Evolutionary conservation across 2,329 filamentous ascomycete genomes (phyloP).

Genomic region (Trichoderma harzianum): DNA sequence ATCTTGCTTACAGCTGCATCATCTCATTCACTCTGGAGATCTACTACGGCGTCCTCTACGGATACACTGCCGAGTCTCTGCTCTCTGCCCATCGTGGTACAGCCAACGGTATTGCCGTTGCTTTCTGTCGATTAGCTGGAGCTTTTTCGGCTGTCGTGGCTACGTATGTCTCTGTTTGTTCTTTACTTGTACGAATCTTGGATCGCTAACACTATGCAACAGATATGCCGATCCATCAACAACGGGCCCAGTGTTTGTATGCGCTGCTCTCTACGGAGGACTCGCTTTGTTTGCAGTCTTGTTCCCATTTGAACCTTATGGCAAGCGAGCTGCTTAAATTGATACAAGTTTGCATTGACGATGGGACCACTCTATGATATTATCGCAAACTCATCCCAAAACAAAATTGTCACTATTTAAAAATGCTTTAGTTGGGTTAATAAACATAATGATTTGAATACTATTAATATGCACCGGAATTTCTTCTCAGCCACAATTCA

Average conservation of each 20-base stretch:
- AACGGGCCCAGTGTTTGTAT: conserved; percentile 60
- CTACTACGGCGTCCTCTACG: conserved; percentile 59
- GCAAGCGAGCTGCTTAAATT: conserved; percentile 45
- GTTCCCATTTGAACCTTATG: conserved; percentile 59
- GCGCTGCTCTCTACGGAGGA: conserved; percentile 56
- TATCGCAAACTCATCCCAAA: background rate
- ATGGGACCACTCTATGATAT: background rate
- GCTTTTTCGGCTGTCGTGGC: conserved; percentile 63
- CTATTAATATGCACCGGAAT: background rate
- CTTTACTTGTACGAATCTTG: background rate
- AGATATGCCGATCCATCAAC: conserved; percentile 49
- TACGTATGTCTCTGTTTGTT: conserved; percentile 35
- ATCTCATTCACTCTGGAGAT: conserved; percentile 47
- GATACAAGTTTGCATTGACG: background rate
- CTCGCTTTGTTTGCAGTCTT: conserved; percentile 57
- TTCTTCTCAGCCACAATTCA: too few relatives aligned
- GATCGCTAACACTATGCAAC: background rate
- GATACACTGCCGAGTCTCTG: conserved; percentile 48
- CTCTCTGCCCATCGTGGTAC: conserved; percentile 56
- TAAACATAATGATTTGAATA: background rate
- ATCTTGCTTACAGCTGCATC: conserved; percentile 33
- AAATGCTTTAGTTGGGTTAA: background rate
- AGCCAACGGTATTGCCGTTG: conserved; percentile 44
- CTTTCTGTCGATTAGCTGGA: conserved; percentile 64
- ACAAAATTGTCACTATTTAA: background rate